Evolutionary conservation across 768 basidiomycete genomes (phyloP), one percentile per base, ranked within the genome.

Genomic region (Suillus subalutaceus): DNA sequence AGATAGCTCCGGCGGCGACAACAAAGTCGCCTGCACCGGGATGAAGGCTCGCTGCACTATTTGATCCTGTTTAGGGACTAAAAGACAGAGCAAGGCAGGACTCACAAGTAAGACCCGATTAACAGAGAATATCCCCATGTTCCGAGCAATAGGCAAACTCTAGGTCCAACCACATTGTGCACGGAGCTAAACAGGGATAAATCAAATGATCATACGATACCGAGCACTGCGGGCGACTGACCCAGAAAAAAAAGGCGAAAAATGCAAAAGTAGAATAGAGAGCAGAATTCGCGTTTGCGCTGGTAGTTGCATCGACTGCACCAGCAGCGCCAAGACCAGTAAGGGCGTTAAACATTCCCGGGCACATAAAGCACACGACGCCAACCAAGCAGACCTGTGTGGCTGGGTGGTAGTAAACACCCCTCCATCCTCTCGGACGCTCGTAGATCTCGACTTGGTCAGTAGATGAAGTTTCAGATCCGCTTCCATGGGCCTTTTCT

Each of bases 241-340:
- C 91, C 91, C 92, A 16, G 90, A 82, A 65, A 90, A 89, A 80
- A 91, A 90, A 0, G 86, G 86, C 87, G 15, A 79, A 81, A 65
- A 85, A 77, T 4, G 88, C 85, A 69, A 90, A 90, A 5, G 84
- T 84, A 3, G 87, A 77, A 71, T 94, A 93, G 16, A 92, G 77
- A 4, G 90, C 87, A 1, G 86, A 79, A 71, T 89, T 88, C 3
- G 90, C 84, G 70, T 94, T 91, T 20, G 91, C 87, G 72, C 84
- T 86, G 15, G 88, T 90, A 4, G 80, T 81, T 15, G 86, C 72
- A 71, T 91, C 87, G 50, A 92, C 73, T 77, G 90, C 89, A 4
- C 93, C 93, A 56, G 90, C 92, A 55, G 84, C 92, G 5, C 93
- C 93, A 63, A 96, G 82, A 30, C 93, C 91, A 67, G 86, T 90